Base-by-base conservation (phyloP, 176 grass and related monocot species). In the Calamus simplicifolius region DNA sequence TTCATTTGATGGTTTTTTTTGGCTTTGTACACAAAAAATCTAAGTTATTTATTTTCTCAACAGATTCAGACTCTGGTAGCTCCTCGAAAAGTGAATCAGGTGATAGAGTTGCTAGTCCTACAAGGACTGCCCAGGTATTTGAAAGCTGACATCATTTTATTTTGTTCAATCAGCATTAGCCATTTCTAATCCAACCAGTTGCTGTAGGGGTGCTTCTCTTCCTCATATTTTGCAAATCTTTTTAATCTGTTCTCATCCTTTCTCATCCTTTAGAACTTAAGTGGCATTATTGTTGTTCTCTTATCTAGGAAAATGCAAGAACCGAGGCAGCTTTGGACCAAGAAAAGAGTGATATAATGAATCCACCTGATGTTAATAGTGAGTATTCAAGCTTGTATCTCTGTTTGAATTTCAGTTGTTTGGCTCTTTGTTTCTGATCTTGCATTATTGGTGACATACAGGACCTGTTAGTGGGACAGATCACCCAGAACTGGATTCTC, bases 31-130 rank as follows among this genome's bases (percentile, higher is more conserved):
- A 43, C 2, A 43, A 12, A 2, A 43, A 43, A 10, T 43, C 35
- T 35, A 43, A 43, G 35, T 13, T 43, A 43, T 15, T 70, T 48
- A 54, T 27, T 61, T 52, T 6, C 18, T 85, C 57, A 52, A 58
- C 70, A 93, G 88, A 80, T 74, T 98, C 94, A 18, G 94, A 89
- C 49, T 93, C 94, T 50, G 88, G 81, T 74, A 93, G 88, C 68
- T 89, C 87, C 67, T 97, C 94, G 54, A 81, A 71, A 79, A 92
- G 85, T 63, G 88, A 81, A 74, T 65, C 73, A 19, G 76, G 83
- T 77, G 68, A 59, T 51, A 89, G 89, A 83, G 70, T 61, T 76
- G 62, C 74, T 77, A 69, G 27, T 48, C 54, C 85, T 23, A 61
- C 65, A 19, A 82, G 31, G 50, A 73, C 56, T 38, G 35, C 54